phyloP scores from a whole-genome alignment of 1,139 yeast genomes.

The Kodamaea ohmeri region DNA sequence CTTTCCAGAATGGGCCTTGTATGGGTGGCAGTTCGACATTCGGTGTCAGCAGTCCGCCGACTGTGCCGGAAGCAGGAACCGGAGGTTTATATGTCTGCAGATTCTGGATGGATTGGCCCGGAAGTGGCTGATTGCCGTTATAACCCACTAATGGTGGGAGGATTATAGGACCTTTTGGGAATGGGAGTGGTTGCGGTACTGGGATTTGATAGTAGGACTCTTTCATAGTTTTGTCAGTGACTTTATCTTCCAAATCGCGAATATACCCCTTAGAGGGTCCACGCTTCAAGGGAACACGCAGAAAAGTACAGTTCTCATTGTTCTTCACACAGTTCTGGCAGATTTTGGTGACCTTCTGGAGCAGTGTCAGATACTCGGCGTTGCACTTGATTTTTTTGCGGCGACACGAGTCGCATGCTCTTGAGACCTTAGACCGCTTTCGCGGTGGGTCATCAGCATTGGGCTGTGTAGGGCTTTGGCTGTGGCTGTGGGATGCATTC shows the following conservation, averaged over 20 bases:
- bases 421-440: slow-evolving; percentile 61
- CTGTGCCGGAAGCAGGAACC: no score
- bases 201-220: slow-evolving; percentile 5
- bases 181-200: slow-evolving; percentile 19
- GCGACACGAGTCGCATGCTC: slow-evolving; percentile 70
- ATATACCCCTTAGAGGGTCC: slow-evolving; percentile 76
- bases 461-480: neutral
- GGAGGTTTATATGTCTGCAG: neutral
- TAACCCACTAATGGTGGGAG: slow-evolving; percentile 25
- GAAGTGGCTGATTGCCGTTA: slow-evolving; percentile 6
- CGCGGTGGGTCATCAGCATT: slow-evolving; percentile 32
- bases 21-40: slow-evolving; percentile 30
- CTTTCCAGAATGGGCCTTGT: slow-evolving; percentile 52
- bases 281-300: slow-evolving; percentile 67
- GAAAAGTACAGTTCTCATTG: slow-evolving; percentile 57
- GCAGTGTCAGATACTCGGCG: slow-evolving; percentile 45
- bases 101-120: neutral
- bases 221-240: slow-evolving; percentile 14
- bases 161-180: slow-evolving; percentile 25
- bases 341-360: slow-evolving; percentile 44
- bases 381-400: slow-evolving; percentile 63
- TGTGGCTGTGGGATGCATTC: neutral
- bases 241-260: slow-evolving; percentile 40
- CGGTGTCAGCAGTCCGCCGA: neutral
- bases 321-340: slow-evolving; percentile 59